Percentiles rank a stretch among this genome's conserved stretches.
Evolutionary conservation across 225 moss, liverwort and hornwort genomes (phyloP).

Genomic region (Pseudisothecium myosuroides): DNA sequence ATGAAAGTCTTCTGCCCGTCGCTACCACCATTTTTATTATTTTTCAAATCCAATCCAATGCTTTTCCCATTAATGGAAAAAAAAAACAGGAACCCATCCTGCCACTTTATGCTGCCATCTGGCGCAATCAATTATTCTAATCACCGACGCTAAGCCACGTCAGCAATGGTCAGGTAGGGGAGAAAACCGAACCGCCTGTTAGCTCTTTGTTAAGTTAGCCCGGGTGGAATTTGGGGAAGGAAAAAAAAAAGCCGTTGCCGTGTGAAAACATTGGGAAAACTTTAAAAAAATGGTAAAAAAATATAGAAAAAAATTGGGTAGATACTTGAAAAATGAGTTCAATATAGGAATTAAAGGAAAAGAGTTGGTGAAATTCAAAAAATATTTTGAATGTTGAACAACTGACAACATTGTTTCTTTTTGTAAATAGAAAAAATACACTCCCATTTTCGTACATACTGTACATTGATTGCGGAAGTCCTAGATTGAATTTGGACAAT

Average conservation of each 20-base stretch:
- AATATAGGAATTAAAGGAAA: not conserved
- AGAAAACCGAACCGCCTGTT: not conserved
- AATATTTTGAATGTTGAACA: not conserved
- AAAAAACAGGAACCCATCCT: too few species aligned
- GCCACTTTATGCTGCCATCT: not conserved
- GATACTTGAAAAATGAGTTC: not conserved
- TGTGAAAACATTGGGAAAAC: not conserved
- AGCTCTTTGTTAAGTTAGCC: too few species aligned
- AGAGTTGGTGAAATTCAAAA: not conserved
- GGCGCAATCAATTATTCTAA: not conserved
- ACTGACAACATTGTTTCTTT: not conserved
- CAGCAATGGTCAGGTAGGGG: not conserved
- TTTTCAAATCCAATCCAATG: too few species aligned
- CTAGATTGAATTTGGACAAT: not conserved
- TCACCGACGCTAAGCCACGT: not conserved
- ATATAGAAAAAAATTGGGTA: not conserved
- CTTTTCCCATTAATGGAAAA: not conserved
- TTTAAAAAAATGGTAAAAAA: too few species aligned
- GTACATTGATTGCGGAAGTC: too few species aligned
- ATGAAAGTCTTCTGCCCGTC: not conserved
- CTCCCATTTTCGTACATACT: accelerated
- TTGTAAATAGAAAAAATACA: not conserved
- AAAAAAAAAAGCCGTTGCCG: not conserved
- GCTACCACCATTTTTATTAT: not conserved
- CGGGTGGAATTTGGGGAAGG: not conserved